A percentile compares a stretch with the other conserved stretches of the same genome.
Conservation (phyloP, 2,329 filamentous ascomycete genomes). For the Xylariaceae sp. region DNA sequence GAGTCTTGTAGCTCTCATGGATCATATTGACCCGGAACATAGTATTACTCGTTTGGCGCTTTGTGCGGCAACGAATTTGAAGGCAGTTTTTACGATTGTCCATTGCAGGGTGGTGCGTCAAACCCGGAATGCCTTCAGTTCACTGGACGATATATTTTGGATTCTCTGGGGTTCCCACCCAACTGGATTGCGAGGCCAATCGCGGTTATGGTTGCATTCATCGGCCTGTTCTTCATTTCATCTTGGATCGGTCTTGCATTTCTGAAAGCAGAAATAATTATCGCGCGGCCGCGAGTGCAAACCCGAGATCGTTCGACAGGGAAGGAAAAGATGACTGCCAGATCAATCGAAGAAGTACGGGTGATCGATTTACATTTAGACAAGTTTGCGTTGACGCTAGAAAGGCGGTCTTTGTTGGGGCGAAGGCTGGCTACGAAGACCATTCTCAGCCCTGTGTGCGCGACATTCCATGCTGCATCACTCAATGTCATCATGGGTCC, state of each 20-base stretch:
- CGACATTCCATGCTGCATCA: slow-evolving; percentile 63
- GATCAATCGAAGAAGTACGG: slow-evolving; percentile 49
- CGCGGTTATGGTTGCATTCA: slow-evolving; percentile 57
- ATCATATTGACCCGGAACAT: neutral
- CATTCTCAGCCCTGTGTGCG: slow-evolving; percentile 64
- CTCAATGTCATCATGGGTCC: slow-evolving; percentile 79
- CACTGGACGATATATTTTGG: slow-evolving; percentile 65
- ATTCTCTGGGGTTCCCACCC: slow-evolving; percentile 62
- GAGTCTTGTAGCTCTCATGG: slow-evolving; percentile 24
- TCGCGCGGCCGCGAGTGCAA: slow-evolving; percentile 57
- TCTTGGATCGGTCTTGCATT: slow-evolving; percentile 61
- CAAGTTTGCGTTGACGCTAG: slow-evolving; percentile 59
- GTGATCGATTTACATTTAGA: slow-evolving; percentile 63
- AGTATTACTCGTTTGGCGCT: slow-evolving; percentile 70
- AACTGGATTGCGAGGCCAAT: slow-evolving; percentile 68
- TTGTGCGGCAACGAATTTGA: slow-evolving; percentile 70
- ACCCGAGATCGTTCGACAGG: slow-evolving; percentile 63
- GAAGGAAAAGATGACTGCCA: slow-evolving; percentile 63
- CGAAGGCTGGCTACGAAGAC: slow-evolving; percentile 50
- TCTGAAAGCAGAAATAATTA: slow-evolving; percentile 63
- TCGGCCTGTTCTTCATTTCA: slow-evolving; percentile 57
- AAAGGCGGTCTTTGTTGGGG: slow-evolving; percentile 54
- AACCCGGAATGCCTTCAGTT: slow-evolving; percentile 67
- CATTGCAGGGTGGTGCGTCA: slow-evolving; percentile 54
- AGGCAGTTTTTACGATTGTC: slow-evolving; percentile 70